These are phyloP conservation scores for Pleurotus tuber-regium DNA, from an alignment of 768 basidiomycete species.

Conservation along the genomic window DNA sequence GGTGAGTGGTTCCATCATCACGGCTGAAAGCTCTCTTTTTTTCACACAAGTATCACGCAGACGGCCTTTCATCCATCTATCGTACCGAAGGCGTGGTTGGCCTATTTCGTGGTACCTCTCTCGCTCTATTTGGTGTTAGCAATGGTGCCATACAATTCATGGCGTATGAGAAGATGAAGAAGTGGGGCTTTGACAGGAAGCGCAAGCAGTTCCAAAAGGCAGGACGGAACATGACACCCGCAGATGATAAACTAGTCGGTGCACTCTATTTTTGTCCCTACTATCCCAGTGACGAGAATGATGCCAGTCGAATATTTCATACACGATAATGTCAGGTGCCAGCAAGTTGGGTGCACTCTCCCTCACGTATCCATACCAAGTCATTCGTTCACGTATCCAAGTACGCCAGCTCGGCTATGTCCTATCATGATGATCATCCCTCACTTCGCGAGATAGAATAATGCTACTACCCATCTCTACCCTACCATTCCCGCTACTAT, in stretches of 20 bases:
- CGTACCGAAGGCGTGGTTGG: constrained; percentile 74
- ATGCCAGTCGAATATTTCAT: constrained; percentile 81
- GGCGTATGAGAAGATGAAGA: constrained; percentile 94
- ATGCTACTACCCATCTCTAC: constrained; percentile 64
- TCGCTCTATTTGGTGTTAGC: constrained; percentile 89
- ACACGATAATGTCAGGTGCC: constrained; percentile 88
- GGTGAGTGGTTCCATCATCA: constrained; percentile 43
- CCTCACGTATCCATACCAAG: constrained; percentile 96
- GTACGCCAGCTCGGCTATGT: constrained; percentile 37
- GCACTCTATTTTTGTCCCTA: background rate
- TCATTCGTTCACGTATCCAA: constrained; percentile 91
- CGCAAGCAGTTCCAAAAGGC: constrained; percentile 54
- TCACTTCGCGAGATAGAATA: constrained; percentile 44
- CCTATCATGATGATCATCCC: background rate
- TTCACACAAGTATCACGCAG: constrained; percentile 22
- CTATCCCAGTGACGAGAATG: constrained; percentile 1
- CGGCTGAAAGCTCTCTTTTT: background rate
- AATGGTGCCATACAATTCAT: constrained; percentile 97
- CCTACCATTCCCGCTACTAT: constrained; percentile 84
- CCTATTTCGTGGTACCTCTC: constrained; percentile 81
- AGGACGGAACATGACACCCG: constrained; percentile 64
- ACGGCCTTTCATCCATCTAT: constrained; percentile 71
- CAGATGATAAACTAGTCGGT: constrained; percentile 85
- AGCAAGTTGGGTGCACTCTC: constrained; percentile 85
- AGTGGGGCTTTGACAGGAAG: constrained; percentile 82